Conservation (phyloP, 371 early-diverging fungal genomes). For the Mucor irregularis region DNA sequence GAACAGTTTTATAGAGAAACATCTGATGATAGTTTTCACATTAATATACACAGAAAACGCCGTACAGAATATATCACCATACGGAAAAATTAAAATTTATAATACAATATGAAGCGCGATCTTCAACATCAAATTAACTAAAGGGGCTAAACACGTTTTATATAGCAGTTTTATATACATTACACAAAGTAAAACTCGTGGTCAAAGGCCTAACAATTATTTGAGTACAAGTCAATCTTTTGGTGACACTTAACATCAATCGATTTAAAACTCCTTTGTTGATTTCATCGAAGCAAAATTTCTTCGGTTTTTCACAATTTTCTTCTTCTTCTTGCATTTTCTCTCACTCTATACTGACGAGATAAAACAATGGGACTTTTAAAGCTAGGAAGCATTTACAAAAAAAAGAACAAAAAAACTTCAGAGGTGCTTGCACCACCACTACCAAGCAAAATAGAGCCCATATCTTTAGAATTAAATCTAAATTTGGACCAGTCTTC, state of each 20-base stretch:
- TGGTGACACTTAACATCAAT: neutral
- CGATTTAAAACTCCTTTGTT: neutral
- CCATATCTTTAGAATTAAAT: constrained; percentile 23
- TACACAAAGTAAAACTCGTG: neutral
- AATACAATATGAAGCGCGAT: neutral
- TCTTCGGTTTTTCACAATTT: neutral
- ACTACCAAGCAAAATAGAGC: constrained; percentile 17
- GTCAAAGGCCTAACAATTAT: too few species aligned
- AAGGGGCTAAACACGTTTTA: neutral
- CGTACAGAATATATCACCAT: too few species aligned
- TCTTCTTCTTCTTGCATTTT: constrained; percentile 8
- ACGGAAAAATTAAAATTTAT: too few species aligned
- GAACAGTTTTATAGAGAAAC: too few species aligned
- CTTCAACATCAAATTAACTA: neutral
- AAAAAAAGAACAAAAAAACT: constrained; percentile 25
- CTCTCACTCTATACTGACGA: neutral
- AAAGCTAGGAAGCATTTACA: constrained; percentile 31
- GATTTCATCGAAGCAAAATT: neutral
- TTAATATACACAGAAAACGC: too few species aligned
- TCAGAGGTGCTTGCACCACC: constrained; percentile 8
- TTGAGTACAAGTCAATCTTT: neutral
- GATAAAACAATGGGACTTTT: constrained; percentile 27
- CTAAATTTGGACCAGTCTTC: constrained; percentile 15
- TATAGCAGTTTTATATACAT: neutral
- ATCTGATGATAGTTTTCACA: too few species aligned